These are phyloP conservation scores for Peronosclerospora sorghi DNA, from an alignment of 352 stramenopile genomes.

Conservation along the genomic window DNA sequence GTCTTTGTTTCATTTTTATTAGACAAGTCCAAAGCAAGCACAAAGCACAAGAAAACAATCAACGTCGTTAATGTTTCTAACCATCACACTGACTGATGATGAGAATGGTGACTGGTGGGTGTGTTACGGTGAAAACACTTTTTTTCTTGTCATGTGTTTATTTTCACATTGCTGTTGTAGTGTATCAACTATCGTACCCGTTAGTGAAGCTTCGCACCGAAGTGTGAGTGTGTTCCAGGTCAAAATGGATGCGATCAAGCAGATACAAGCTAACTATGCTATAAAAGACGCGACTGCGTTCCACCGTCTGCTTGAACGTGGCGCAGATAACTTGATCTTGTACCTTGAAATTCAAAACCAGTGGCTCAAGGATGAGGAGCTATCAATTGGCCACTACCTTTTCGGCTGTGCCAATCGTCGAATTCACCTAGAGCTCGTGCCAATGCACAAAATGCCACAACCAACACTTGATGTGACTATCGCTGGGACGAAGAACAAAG, in stretches of 20 bases:
- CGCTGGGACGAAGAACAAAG: conserved; percentile 53
- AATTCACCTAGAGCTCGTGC: conserved; percentile 23
- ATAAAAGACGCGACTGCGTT: not conserved
- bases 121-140: no score
- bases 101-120: conserved; percentile 24
- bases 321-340: conserved; percentile 42
- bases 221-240: conserved; percentile 35
- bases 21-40: conserved; percentile 7
- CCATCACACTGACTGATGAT: conserved; percentile 20
- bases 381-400: conserved; percentile 33
- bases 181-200: conserved; percentile 27
- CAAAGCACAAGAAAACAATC: conserved; percentile 4
- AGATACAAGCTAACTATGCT: conserved; percentile 24
- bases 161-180: conserved; percentile 3
- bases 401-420: conserved; percentile 16
- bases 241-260: conserved; percentile 47
- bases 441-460: conserved; percentile 47
- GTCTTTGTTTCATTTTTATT: not conserved
- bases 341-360: conserved; percentile 19
- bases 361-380: conserved; percentile 52
- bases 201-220: conserved; percentile 25
- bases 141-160: no score
- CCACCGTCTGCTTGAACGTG: conserved; percentile 11
- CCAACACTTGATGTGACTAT: conserved; percentile 53
- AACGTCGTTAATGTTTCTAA: conserved; percentile 23